phyloP scores from a whole-genome alignment of 768 basidiomycete species.

The Trametes meyenii region DNA sequence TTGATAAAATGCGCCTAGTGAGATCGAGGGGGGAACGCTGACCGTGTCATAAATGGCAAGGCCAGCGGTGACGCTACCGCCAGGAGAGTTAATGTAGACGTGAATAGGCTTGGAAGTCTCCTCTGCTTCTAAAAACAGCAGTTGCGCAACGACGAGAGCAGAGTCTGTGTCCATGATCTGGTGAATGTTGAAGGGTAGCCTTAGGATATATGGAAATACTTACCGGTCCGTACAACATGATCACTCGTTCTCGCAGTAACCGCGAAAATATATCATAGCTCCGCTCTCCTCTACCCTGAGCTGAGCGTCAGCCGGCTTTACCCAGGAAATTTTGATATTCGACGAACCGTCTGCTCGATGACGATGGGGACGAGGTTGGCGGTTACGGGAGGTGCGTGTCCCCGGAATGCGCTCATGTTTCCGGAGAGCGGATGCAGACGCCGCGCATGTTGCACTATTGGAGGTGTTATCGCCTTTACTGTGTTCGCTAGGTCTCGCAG shows the following conservation, averaged over 20 bases:
- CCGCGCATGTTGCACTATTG: constrained; percentile 33
- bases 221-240: constrained; percentile 94
- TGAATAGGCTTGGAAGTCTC: constrained; percentile 94
- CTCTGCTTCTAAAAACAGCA: constrained; percentile 95
- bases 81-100: constrained; percentile 96
- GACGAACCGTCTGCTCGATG: constrained; percentile 82
- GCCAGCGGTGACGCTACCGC: constrained; percentile 94
- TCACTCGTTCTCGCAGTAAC: constrained; percentile 88
- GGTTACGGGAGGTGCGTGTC: constrained; percentile 19
- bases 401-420: constrained; percentile 24
- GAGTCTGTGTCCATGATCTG: constrained; percentile 92
- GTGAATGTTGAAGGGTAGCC: not conserved
- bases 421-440: constrained; percentile 57
- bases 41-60: constrained; percentile 98
- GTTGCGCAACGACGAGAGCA: constrained; percentile 85
- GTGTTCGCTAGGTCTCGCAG: not conserved
- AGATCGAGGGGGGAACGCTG: constrained; percentile 28
- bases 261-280: constrained; percentile 97
- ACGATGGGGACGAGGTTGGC: constrained; percentile 82
- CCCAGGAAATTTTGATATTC: constrained; percentile 47
- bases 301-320: constrained; percentile 19
- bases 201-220: constrained; percentile 32
- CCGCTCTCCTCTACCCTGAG: constrained; percentile 62
- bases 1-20: constrained; percentile 10
- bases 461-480: not conserved